A percentile compares a stretch with the other conserved stretches of the same genome.
phyloP scores from a whole-genome alignment of 495 filamentous ascomycete genomes.

The Aspergillus haitiensis region DNA sequence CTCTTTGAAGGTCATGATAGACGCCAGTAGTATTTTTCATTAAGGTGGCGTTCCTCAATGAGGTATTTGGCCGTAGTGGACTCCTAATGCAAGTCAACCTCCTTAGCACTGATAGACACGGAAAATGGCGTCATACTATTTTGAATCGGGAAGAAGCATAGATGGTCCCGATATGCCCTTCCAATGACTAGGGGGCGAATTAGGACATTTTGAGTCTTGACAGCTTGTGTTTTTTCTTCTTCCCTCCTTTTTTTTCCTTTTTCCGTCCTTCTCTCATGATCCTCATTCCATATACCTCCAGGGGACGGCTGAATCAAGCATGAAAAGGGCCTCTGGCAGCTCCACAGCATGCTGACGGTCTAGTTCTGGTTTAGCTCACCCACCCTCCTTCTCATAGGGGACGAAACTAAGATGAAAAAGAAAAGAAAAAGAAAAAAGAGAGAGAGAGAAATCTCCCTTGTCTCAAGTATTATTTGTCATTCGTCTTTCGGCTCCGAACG shows the following conservation, averaged over 20 bases:
- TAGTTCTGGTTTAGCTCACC: not conserved
- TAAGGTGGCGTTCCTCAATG: constrained; percentile 1
- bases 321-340: constrained; percentile 3
- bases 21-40: constrained; percentile 4
- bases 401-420: too few species aligned
- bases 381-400: too few species aligned
- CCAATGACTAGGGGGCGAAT: not conserved
- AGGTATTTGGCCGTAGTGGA: not conserved
- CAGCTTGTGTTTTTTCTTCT: not conserved
- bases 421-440: not conserved
- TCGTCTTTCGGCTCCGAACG: not conserved
- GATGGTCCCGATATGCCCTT: not conserved
- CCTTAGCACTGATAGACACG: not conserved
- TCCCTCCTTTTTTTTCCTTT: not conserved
- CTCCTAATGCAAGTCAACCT: not conserved
- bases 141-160: not conserved
- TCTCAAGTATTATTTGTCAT: not conserved
- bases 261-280: not conserved
- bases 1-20: constrained; percentile 1
- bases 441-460: not conserved
- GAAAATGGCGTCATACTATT: not conserved
- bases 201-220: not conserved
- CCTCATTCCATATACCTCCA: not conserved
- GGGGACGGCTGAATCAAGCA: not conserved
- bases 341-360: not conserved